These are phyloP conservation scores for Chaetomiaceae sp. DNA, from an alignment of 2,329 filamentous ascomycete genomes.

Conservation along the genomic window DNA sequence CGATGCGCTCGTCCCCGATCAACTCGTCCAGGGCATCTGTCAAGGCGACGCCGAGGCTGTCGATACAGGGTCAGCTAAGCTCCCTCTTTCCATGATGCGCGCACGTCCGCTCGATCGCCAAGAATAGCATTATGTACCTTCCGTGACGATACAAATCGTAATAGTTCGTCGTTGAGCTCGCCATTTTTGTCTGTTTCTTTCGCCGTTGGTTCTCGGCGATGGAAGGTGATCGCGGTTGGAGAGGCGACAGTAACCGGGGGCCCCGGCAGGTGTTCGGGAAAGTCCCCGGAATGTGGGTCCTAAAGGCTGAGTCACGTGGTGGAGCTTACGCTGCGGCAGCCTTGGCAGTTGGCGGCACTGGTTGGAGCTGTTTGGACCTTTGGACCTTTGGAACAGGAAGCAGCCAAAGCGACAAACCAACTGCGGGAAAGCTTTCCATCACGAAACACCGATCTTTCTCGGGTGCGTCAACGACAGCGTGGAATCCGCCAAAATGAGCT, in stretches of 20 bases:
- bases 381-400: neutral
- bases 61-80: conserved; percentile 16
- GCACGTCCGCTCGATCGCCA: conserved; percentile 9
- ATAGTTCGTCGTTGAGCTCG: conserved; percentile 37
- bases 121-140: conserved; percentile 62
- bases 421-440: neutral
- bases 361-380: no score
- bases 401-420: neutral
- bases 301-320: conserved; percentile 1
- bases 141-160: conserved; percentile 98
- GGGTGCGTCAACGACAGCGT: neutral
- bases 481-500: conserved; percentile 55
- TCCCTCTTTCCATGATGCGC: neutral
- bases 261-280: neutral
- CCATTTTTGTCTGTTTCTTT: conserved; percentile 25
- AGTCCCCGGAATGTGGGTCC: neutral
- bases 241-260: neutral
- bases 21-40: conserved; percentile 97
- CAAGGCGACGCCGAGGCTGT: conserved; percentile 89
- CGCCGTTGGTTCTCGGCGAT: conserved; percentile 4
- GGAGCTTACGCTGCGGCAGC: neutral
- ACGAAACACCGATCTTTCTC: neutral
- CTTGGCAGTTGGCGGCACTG: conserved; percentile 23
- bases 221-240: conserved; percentile 4
- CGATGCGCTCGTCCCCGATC: conserved; percentile 90